Evolutionary conservation across 1,284 basidiomycete genomes (phyloP).

Genomic region (Tranzscheliella williamsii): DNA sequence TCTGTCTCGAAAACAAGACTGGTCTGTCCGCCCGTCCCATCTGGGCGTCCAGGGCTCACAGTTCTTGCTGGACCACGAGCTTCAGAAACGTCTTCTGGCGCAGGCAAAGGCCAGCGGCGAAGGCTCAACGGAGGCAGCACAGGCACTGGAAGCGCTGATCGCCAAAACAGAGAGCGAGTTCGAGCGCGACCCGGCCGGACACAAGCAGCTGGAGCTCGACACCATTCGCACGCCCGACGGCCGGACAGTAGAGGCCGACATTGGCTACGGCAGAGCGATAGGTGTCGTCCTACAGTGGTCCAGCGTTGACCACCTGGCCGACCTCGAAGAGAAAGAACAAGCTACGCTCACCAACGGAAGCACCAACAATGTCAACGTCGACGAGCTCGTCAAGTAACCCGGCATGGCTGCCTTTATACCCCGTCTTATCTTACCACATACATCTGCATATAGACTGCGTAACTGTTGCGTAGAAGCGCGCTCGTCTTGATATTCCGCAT

Average conservation of each 20-base stretch:
- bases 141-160: conserved; percentile 12
- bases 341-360: not conserved
- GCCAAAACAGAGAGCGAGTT: conserved; percentile 17
- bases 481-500: too few species aligned
- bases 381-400: conserved; percentile 28
- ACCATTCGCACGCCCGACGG: conserved; percentile 27
- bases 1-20: conserved; percentile 3
- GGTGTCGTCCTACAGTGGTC: conserved; percentile 25
- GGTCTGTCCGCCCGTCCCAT: conserved; percentile 29
- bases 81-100: conserved; percentile 16
- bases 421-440: too few species aligned
- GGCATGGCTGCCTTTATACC: too few species aligned
- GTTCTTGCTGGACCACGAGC: conserved; percentile 25
- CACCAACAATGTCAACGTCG: conserved; percentile 24
- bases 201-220: conserved; percentile 14
- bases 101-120: not conserved
- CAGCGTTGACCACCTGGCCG: conserved; percentile 22
- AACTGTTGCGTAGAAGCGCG: too few species aligned
- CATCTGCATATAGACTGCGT: too few species aligned
- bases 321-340: conserved; percentile 3
- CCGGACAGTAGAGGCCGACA: conserved; percentile 10
- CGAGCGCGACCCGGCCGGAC: conserved; percentile 18
- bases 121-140: not conserved
- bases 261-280: conserved; percentile 21
- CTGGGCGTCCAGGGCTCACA: conserved; percentile 33